Base-by-base conservation (phyloP, 805 yeast genomes). In the Millerozyma miso region DNA sequence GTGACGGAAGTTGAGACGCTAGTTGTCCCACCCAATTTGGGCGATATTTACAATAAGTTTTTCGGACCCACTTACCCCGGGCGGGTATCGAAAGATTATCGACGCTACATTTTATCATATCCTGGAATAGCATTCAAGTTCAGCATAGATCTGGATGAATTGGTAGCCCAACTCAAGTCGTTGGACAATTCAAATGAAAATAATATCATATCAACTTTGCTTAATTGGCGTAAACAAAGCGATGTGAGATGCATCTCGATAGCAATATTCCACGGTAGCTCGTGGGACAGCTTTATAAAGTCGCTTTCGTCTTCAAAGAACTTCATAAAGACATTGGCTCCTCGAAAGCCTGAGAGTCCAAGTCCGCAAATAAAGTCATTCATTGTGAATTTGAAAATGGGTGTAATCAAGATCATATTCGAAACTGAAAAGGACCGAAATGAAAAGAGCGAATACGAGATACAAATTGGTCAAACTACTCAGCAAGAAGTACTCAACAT, bases 31-130 rank as follows among this genome's bases (percentile, higher is more conserved):
- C 46, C 44, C 18, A 37, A 62, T 1, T 63, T 78, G 48, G 73
- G 71, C 37, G 58, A 64, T 14, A 65, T 80, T 2, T 80, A 80
- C 56, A 78, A 79, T 51, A 74, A 71, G 52, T 63, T 73, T 2
- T 77, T 80, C 53, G 86, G 86, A 0, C 85, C 85, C 1, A 80
- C 85, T 0, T 78, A 74, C 45, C 81, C 83, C 1, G 85, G 85
- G 0, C 56, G 51, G 19, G 49, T 67, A 7, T 56, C 63, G 36
- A 41, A 43, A 1, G 48, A 45, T 3, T 36, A 50, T 15, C 52
- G 56, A 12, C 47, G 55, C 16, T 80, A 79, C 50, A 57, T 69
- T 8, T 59, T 80, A 19, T 71, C 79, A 17, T 80, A 80, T 49
- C 78, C 80, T 1, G 86, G 86, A 0, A 63, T 80, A 3, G 64